Base-by-base conservation (phyloP, 495 filamentous ascomycete genomes). In the Jackrogersella multiformis region DNA sequence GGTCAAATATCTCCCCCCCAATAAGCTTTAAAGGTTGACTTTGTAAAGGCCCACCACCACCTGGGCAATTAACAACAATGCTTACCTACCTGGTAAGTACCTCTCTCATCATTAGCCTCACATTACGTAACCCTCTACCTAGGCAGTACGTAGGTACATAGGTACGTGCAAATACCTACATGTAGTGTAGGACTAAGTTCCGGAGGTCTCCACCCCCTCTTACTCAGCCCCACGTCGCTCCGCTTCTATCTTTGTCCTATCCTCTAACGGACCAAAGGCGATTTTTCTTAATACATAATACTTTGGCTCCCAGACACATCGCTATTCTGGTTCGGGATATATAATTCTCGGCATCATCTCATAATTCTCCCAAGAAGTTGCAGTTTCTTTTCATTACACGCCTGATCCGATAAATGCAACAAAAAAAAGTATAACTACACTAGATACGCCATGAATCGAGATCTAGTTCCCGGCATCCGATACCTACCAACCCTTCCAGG, bases 201-300 rank as follows among this genome's bases (percentile, higher is more conserved):
- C 60, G 51, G 53, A 45, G 35, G 18, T 58, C 54, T 57, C 45
- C 51, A 56, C 32, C 42, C 41, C 41, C 42, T 52, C 53, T 66
- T 66, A 66, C 62, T 70, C 67, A 70, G 61, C 67, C 57, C 61
- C 56, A 58, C 48, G 38, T 56, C 56, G 61, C 51, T 61, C 66
- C 66, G 66, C 66, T 65, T 15, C 32, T 28, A 26, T 48, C 20
- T 45, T 24, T 34, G 52, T 24, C 15, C 35, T 64, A 12, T 53
- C 55, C n/a, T 39, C 28, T 53, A 36, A 53, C 67, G 67, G 67
- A 55, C 67, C 32, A 70, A 66, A 58, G 67, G 67, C 52, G 41
- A 15, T 51, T 59, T 15, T 30, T 34, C 30, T 26, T 28, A 20
- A n/a, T n/a, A n/a, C n/a, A n/a, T 26, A 49, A 12, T 42, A 54